Conservation (phyloP, 495 filamentous ascomycete species). For the Thermothielavioides terrestris region DNA sequence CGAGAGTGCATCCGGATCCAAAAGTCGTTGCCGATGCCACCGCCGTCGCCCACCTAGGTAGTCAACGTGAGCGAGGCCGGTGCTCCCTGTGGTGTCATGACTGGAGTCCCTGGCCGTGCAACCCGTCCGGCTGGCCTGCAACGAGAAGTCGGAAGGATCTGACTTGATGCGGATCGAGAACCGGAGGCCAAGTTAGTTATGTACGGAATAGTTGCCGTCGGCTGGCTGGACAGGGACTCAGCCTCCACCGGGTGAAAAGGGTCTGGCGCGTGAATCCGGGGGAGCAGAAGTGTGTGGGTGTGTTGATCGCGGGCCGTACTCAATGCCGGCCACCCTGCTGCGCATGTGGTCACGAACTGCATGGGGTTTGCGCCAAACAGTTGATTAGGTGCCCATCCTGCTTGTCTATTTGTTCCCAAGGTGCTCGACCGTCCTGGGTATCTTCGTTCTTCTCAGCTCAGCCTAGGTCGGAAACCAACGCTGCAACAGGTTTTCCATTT, state of each 20-base stretch:
- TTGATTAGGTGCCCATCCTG: neutral
- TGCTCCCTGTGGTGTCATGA: neutral
- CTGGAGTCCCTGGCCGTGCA: neutral
- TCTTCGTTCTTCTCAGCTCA: too few relatives aligned
- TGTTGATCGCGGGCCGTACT: conserved; percentile 3
- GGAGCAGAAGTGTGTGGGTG: conserved; percentile 2
- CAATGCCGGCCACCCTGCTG: neutral
- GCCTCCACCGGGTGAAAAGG: neutral
- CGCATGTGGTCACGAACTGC: neutral
- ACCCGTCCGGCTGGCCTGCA: neutral
- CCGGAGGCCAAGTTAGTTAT: neutral
- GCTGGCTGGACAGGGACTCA: neutral
- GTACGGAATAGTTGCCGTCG: too few relatives aligned
- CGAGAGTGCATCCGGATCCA: neutral
- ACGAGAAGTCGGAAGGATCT: neutral
- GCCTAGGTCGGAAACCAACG: too few relatives aligned
- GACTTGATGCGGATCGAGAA: neutral
- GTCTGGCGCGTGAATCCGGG: neutral
- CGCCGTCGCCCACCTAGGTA: neutral
- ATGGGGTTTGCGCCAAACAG: too few relatives aligned
- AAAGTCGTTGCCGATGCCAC: neutral
- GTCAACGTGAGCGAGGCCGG: too few relatives aligned
- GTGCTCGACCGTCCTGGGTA: too few relatives aligned
- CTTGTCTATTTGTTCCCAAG: neutral
- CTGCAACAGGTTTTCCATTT: too few relatives aligned